A percentile compares a stretch with the other conserved stretches of the same genome.
Conservation (phyloP, 2,329 filamentous ascomycete genomes). For the Colletotrichum sp. region DNA sequence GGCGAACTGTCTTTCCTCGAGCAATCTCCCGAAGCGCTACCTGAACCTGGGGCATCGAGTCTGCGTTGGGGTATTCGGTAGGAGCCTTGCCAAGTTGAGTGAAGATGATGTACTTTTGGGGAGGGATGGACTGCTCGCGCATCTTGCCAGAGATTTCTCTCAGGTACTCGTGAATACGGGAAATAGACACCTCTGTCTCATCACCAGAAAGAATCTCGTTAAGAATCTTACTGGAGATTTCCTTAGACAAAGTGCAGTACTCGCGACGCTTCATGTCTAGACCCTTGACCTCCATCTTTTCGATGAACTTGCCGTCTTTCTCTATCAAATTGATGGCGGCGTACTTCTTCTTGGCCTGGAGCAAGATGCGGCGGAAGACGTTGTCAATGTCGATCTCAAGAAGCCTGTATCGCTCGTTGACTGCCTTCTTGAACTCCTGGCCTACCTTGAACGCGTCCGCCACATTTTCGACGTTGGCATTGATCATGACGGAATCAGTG, state of each 20-base stretch:
- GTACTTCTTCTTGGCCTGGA: slow-evolving; percentile 99
- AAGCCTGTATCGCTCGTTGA: slow-evolving; percentile 91
- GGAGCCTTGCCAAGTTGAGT: slow-evolving; percentile 96
- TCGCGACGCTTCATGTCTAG: slow-evolving; percentile 97
- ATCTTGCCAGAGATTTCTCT: slow-evolving; percentile 84
- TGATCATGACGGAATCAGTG: slow-evolving; percentile 99
- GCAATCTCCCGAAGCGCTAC: slow-evolving; percentile 89
- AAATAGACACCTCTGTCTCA: slow-evolving; percentile 85
- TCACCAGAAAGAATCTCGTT: slow-evolving; percentile 94
- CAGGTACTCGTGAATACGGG: slow-evolving; percentile 92
- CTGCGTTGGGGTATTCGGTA: slow-evolving; percentile 90
- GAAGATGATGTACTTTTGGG: slow-evolving; percentile 94
- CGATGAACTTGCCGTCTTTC: slow-evolving; percentile 84
- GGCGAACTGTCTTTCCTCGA: slow-evolving; percentile 85
- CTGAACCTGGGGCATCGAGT: slow-evolving; percentile 96
- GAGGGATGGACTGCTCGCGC: slow-evolving; percentile 76
- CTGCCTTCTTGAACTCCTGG: slow-evolving; percentile 90
- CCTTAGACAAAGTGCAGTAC: slow-evolving; percentile 94
- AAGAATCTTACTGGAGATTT: slow-evolving; percentile 88
- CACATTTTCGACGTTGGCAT: slow-evolving; percentile 94
- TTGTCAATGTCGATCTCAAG: slow-evolving; percentile 99
- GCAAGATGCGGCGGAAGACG: slow-evolving; percentile 87
- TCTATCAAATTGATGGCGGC: slow-evolving; percentile 94
- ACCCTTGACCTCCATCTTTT: slow-evolving; percentile 98
- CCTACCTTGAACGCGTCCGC: slow-evolving; percentile 90